phyloP scores from a whole-genome alignment of 768 basidiomycete genomes.

The Leccinum rimulosum region DNA sequence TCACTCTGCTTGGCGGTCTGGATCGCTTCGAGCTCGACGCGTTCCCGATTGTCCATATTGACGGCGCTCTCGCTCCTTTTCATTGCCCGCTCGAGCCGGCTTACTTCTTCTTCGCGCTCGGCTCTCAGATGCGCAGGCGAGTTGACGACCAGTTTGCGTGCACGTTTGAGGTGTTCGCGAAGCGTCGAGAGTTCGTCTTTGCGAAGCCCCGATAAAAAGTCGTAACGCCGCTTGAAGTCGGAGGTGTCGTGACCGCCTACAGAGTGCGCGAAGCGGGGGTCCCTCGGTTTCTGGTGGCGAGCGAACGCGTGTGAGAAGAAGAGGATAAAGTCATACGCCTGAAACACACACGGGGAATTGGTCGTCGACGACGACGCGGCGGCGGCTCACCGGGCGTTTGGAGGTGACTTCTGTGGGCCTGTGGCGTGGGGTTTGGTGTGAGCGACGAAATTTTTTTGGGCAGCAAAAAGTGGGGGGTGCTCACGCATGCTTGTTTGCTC shows the following conservation, averaged over 20 bases:
- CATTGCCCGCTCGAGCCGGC: conserved; percentile 66
- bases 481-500: conserved; percentile 85
- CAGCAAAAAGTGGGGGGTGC: conserved; percentile 28
- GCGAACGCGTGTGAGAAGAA: not conserved
- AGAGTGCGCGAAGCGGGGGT: conserved; percentile 81
- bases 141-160: conserved; percentile 57
- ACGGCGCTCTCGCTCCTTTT: conserved; percentile 77
- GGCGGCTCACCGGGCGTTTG: conserved; percentile 78
- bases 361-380: conserved; percentile 65
- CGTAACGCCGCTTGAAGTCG: conserved; percentile 69
- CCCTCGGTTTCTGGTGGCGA: conserved; percentile 61
- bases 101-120: conserved; percentile 67
- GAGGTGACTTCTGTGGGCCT: conserved; percentile 84
- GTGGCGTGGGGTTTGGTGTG: not conserved
- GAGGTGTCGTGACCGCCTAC: conserved; percentile 65
- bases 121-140: conserved; percentile 59
- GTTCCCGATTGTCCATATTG: conserved; percentile 66
- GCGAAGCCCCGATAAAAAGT: conserved; percentile 69
- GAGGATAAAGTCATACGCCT: not conserved
- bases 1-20: conserved; percentile 44
- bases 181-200: conserved; percentile 62
- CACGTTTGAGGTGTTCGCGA: conserved; percentile 63
- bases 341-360: conserved; percentile 52
- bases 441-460: not conserved
- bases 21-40: conserved; percentile 69